Base-by-base conservation (phyloP, 176 grass and related monocot genomes). In the Thinopyrum elongatum region DNA sequence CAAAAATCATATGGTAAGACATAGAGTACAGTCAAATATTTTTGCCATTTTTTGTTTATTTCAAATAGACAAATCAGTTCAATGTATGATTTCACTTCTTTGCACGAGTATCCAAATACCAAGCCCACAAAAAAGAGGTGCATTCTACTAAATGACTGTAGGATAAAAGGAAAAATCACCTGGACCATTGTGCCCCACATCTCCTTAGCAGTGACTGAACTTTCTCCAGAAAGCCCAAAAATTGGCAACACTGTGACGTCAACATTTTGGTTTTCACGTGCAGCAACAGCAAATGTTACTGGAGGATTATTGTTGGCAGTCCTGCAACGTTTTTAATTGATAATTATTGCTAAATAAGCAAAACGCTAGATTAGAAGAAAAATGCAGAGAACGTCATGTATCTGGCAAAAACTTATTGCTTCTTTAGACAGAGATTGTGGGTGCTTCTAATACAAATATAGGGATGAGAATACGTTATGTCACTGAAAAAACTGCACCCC, bases 251-350 rank as follows among this genome's bases (percentile, higher is more conserved):
- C 90, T 4, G 95, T 94, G 39, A 98, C 93, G 73, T 88, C 93
- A 57, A 98, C 93, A 85, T 98, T 95, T 81, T 98, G 95, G 84
- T 92, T 98, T 85, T 91, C 91, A 65, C 88, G 94, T 83, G 95
- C 95, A 29, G 93, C 95, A 33, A 98, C 88, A 65, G 91, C 93
- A 92, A 98, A 98, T 79, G 95, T 98, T 70, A 98, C 95, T 79
- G 93, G 95, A 83, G 93, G 91, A 79, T 92, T 98, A 87, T 92
- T 78, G 86, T 91, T 94, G 73, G 91, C 95, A 88, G 95, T 94
- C 86, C 95, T 98, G 89, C 11, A 44, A 83, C 46, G 58, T 84
- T 76, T 74, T 42, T 36, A 83, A 84, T 88, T 47, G 2, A 22
- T 23, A 83, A 87, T 83, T 23, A 85, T 58, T 76, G 60, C 3